Conservation (phyloP, 1,284 basidiomycete genomes). For the Meira nashicola region DNA sequence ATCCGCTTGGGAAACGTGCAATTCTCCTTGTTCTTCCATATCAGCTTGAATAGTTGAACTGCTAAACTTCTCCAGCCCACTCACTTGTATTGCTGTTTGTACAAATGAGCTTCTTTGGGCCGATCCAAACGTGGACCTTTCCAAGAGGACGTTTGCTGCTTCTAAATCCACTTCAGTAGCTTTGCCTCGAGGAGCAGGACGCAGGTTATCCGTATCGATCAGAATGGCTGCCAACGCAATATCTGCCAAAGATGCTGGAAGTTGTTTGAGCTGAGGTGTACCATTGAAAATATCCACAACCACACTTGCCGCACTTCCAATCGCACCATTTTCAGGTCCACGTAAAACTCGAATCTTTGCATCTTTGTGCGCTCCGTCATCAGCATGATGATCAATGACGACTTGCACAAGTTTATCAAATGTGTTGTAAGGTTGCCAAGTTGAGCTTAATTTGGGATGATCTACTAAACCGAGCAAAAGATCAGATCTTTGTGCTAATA, state of each 20-base stretch:
- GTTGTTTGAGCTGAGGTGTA: constrained; percentile 13
- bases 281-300: constrained; percentile 23
- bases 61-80: constrained; percentile 51
- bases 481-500: constrained; percentile 55
- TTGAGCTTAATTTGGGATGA: constrained; percentile 56
- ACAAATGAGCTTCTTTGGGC: constrained; percentile 66
- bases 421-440: constrained; percentile 6
- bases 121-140: constrained; percentile 28
- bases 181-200: constrained; percentile 29
- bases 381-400: constrained; percentile 89
- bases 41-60: constrained; percentile 61
- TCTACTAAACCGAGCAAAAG: constrained; percentile 77
- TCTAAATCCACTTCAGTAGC: constrained; percentile 31
- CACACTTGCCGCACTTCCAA: constrained; percentile 20
- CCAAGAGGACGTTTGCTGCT: constrained; percentile 28
- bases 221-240: constrained; percentile 54
- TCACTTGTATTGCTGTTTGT: constrained; percentile 75
- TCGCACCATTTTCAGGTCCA: constrained; percentile 30
- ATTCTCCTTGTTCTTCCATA: constrained; percentile 4
- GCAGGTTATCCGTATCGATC: constrained; percentile 53
- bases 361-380: constrained; percentile 66
- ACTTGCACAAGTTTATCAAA: neutral
- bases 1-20: constrained; percentile 13
- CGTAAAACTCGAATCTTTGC: constrained; percentile 44
- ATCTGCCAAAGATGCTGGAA: constrained; percentile 29